Evolutionary conservation across 2,329 filamentous ascomycete genomes (phyloP).

Genomic region (Leptoxyphium fumago): DNA sequence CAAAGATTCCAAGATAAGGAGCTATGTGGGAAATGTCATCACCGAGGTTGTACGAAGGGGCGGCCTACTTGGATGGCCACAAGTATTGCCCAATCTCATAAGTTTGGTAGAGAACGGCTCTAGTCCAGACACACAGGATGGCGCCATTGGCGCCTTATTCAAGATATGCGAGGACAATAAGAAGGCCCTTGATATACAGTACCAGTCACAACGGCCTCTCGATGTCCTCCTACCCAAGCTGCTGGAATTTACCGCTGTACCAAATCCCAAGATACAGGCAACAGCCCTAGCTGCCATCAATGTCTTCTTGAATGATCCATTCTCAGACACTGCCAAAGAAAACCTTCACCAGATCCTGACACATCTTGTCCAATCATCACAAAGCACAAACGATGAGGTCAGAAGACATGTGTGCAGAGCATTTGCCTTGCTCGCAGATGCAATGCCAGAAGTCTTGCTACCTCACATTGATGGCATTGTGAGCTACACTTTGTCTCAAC

Average conservation of each 20-base stretch:
- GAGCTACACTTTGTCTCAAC: slow-evolving; percentile 83
- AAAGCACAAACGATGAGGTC: slow-evolving; percentile 66
- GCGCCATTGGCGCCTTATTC: slow-evolving; percentile 32
- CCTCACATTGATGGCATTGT: slow-evolving; percentile 81
- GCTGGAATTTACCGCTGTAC: slow-evolving; percentile 68
- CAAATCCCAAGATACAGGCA: slow-evolving; percentile 61
- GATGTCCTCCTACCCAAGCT: slow-evolving; percentile 82
- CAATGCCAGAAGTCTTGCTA: slow-evolving; percentile 75
- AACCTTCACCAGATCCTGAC: slow-evolving; percentile 70
- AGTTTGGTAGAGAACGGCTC: slow-evolving; percentile 45
- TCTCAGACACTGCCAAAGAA: slow-evolving; percentile 55
- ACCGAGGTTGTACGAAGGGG: slow-evolving; percentile 79
- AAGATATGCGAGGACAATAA: slow-evolving; percentile 97
- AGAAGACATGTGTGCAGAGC: slow-evolving; percentile 85
- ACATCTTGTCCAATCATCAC: slow-evolving; percentile 66
- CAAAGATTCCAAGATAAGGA: slow-evolving; percentile 66
- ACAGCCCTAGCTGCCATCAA: slow-evolving; percentile 77
- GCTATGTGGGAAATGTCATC: slow-evolving; percentile 81
- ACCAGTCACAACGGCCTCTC: slow-evolving; percentile 76
- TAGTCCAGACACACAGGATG: slow-evolving; percentile 26
- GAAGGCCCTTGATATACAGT: slow-evolving; percentile 70
- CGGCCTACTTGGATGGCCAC: slow-evolving; percentile 80
- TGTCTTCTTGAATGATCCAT: slow-evolving; percentile 72
- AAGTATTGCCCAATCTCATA: slow-evolving; percentile 71
- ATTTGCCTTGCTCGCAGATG: slow-evolving; percentile 83